A percentile compares a stretch with the other conserved stretches of the same genome.
phyloP scores from a whole-genome alignment of 2,329 filamentous ascomycete genomes.

The Epichloe bromicola region DNA sequence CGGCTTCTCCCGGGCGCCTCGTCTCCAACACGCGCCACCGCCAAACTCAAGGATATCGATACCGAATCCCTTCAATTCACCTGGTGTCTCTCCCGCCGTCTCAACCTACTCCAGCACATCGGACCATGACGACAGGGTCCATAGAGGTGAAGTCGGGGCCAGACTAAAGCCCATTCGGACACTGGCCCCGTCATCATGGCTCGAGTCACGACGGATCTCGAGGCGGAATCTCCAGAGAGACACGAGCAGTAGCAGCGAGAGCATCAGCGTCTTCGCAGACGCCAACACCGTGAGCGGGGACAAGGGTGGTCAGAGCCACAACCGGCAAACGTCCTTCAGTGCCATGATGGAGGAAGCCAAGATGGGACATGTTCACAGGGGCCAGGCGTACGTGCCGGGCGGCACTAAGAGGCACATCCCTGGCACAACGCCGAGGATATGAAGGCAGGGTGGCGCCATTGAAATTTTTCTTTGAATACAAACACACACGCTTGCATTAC shows the following conservation, averaged over 20 bases:
- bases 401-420: slow-evolving; percentile 16
- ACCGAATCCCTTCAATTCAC: slow-evolving; percentile 24
- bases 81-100: slow-evolving; percentile 10
- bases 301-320: slow-evolving; percentile 6
- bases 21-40: background rate
- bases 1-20: background rate
- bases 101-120: slow-evolving; percentile 11
- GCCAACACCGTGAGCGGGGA: slow-evolving; percentile 23
- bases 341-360: slow-evolving; percentile 38
- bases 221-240: slow-evolving; percentile 27
- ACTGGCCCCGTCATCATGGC: slow-evolving; percentile 20
- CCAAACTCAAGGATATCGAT: slow-evolving; percentile 16
- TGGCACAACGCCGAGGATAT: slow-evolving; percentile 20
- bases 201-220: slow-evolving; percentile 12
- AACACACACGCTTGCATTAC: too few relatives aligned
- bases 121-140: slow-evolving; percentile 14
- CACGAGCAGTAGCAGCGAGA: slow-evolving; percentile 32
- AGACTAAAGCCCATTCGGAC: slow-evolving; percentile 24
- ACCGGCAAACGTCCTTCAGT: slow-evolving; percentile 35
- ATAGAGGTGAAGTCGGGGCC: slow-evolving; percentile 15
- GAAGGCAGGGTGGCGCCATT: background rate
- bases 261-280: slow-evolving; percentile 41
- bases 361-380: slow-evolving; percentile 27
- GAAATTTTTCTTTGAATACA: background rate
- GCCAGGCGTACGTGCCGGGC: slow-evolving; percentile 22